These are phyloP conservation scores for Dictyostelium capitatum DNA, from an alignment of 78 protist genomes.

Conservation along the genomic window DNA sequence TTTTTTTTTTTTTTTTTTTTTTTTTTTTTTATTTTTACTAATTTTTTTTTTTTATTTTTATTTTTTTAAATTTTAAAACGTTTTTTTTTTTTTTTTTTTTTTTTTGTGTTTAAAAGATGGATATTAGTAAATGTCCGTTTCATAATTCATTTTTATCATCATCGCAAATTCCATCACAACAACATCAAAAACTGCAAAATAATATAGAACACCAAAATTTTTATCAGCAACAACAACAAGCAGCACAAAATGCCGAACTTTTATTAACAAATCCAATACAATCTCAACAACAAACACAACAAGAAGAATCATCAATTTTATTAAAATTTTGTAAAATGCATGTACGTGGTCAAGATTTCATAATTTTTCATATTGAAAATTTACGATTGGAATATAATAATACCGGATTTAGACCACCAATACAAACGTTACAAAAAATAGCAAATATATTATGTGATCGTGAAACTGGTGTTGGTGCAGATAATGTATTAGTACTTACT, in stretches of 20 bases:
- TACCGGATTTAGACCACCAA: not conserved
- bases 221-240: not conserved
- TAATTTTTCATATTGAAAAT: slow-evolving; percentile 45
- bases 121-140: slow-evolving; percentile 8
- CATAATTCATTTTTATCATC: slow-evolving; percentile 18
- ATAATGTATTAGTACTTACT: slow-evolving; percentile 40
- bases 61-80: too few relatives aligned
- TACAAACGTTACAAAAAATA: slow-evolving; percentile 18
- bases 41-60: too few relatives aligned
- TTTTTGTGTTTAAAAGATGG: too few relatives aligned
- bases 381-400: slow-evolving; percentile 11
- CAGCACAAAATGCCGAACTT: too few relatives aligned
- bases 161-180: not conserved
- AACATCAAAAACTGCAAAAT: slow-evolving; percentile 9
- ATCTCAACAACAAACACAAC: not conserved
- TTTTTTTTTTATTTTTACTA: too few relatives aligned
- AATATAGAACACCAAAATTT: not conserved
- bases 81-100: too few relatives aligned
- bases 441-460: slow-evolving; percentile 33
- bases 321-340: slow-evolving; percentile 60
- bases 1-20: too few relatives aligned
- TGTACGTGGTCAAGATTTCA: slow-evolving; percentile 42
- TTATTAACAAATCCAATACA: not conserved
- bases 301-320: slow-evolving; percentile 3
- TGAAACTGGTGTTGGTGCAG: slow-evolving; percentile 30